A percentile compares a stretch with the other conserved stretches of the same genome.
Evolutionary conservation across 2,329 filamentous ascomycete genomes (phyloP).

Genomic region (Colletotrichum euphorbiae): DNA sequence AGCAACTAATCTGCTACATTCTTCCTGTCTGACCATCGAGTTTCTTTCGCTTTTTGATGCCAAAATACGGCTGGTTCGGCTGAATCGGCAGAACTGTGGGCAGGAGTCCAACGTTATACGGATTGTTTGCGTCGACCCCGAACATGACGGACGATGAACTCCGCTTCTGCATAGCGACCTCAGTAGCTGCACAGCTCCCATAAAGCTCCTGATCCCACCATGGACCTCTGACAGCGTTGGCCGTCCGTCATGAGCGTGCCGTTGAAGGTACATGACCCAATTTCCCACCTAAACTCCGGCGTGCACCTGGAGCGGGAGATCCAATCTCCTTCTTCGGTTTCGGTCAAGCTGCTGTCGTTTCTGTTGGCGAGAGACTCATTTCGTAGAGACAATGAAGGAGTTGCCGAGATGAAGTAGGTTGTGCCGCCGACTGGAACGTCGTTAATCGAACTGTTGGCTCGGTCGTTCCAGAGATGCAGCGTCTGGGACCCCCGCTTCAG

Average conservation of each 20-base stretch:
- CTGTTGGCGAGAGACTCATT: not conserved
- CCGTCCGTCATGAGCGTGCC: slow-evolving; percentile 22
- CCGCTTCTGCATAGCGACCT: slow-evolving; percentile 9
- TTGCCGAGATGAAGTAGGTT: slow-evolving; percentile 17
- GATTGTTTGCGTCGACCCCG: slow-evolving; percentile 5
- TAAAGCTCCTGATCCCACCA: slow-evolving; percentile 26
- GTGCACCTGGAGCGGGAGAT: slow-evolving; percentile 23
- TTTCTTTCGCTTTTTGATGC: not conserved
- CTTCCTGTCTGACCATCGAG: too few species aligned
- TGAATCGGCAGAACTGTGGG: slow-evolving; percentile 23
- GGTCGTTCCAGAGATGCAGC: slow-evolving; percentile 14
- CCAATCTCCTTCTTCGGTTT: slow-evolving; percentile 16
- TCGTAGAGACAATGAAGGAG: not conserved
- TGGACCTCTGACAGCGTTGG: slow-evolving; percentile 15
- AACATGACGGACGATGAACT: slow-evolving; percentile 22
- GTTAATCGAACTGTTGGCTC: slow-evolving; percentile 6
- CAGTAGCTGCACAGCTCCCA: slow-evolving; percentile 24
- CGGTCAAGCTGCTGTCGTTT: slow-evolving; percentile 4
- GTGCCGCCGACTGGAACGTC: slow-evolving; percentile 11
- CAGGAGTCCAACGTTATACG: slow-evolving; percentile 4
- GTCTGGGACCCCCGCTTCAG: not conserved
- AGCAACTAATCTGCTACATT: too few species aligned
- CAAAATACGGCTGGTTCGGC: not conserved
- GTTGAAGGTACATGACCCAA: slow-evolving; percentile 14
- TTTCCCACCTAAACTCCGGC: slow-evolving; percentile 14